These are phyloP conservation scores for Lactarius evosmus DNA, from an alignment of 768 basidiomycete genomes.

Conservation along the genomic window DNA sequence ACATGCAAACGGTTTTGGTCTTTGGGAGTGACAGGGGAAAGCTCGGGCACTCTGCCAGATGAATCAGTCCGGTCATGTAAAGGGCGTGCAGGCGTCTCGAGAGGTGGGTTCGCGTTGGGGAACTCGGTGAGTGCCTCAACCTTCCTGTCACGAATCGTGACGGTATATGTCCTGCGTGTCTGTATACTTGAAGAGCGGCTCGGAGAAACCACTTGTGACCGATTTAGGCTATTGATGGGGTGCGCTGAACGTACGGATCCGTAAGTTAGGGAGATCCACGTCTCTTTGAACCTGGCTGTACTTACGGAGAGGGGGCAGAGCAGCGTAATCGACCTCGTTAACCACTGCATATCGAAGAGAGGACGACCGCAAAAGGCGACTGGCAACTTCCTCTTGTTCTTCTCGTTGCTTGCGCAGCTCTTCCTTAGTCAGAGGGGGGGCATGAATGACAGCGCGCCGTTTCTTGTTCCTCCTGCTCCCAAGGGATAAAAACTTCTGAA, in stretches of 20 bases:
- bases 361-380: conserved; percentile 62
- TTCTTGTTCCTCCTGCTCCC: conserved; percentile 61
- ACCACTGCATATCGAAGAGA: conserved; percentile 63
- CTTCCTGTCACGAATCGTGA: conserved; percentile 64
- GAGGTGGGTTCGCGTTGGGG: conserved; percentile 55
- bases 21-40: conserved; percentile 40
- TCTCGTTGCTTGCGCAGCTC: conserved; percentile 35
- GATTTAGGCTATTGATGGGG: conserved; percentile 58
- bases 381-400: conserved; percentile 51
- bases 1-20: conserved; percentile 52
- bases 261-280: conserved; percentile 4
- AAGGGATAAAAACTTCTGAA: conserved; percentile 68
- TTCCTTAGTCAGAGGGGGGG: conserved; percentile 2
- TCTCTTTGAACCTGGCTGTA: conserved; percentile 20
- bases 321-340: conserved; percentile 52
- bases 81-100: conserved; percentile 30
- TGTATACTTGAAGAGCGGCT: conserved; percentile 51
- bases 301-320: conserved; percentile 71
- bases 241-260: conserved; percentile 38
- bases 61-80: conserved; percentile 28
- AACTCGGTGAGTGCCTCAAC: conserved; percentile 62
- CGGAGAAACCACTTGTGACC: conserved; percentile 49
- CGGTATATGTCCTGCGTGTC: conserved; percentile 62
- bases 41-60: conserved; percentile 32
- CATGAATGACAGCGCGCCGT: conserved; percentile 21